Evolutionary conservation across 495 filamentous ascomycete genomes (phyloP), one percentile per base, ranked within the genome.

Genomic region (Penicillium goetzii): DNA sequence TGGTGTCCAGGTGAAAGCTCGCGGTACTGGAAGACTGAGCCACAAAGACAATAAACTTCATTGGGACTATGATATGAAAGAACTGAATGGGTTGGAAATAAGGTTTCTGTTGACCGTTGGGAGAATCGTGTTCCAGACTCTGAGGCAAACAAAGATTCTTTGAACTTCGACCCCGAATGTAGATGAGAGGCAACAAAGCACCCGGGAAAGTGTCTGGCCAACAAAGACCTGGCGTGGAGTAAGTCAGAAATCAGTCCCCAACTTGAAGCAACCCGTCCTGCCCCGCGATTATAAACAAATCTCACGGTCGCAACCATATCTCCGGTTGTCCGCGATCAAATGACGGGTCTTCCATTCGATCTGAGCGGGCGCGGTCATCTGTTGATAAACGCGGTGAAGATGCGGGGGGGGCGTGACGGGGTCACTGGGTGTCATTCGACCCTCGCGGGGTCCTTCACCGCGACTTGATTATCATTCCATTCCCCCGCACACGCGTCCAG

Each of bases 341-440:
- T 71, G 63, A 69, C 66, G 43, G 51, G 17, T 25, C 23, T 65
- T 66, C 60, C n/a, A n/a, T n/a, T n/a, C 56, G 68, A 53, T 53
- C 51, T 53, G 51, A 34, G 51, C 51, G 49, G 60, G 55, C 19
- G 49, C 41, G 61, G 63, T 71, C 69, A 71, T 67, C 61, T 57
- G 69, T 51, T 41, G 45, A 59, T 59, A 57, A 43, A 51, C 61
- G 53, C 33, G 52, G 47, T 34, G 40, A 49, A 40, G 54, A 33
- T 52, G 56, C 38, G 50, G 62, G 62, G 41, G 64, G 62, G 36
- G 62, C 58, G 63, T 71, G 69, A 71, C 58, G 7, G 15, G 63
- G 60, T 70, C 63, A 69, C 60, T 64, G 43, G 66, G 55, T 51
- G 51, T 54, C 25, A 61, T 59, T 58, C 43, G 63, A 58, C 17